Conservation (phyloP, 441 rosid genomes). For the Aleurites moluccanus region DNA sequence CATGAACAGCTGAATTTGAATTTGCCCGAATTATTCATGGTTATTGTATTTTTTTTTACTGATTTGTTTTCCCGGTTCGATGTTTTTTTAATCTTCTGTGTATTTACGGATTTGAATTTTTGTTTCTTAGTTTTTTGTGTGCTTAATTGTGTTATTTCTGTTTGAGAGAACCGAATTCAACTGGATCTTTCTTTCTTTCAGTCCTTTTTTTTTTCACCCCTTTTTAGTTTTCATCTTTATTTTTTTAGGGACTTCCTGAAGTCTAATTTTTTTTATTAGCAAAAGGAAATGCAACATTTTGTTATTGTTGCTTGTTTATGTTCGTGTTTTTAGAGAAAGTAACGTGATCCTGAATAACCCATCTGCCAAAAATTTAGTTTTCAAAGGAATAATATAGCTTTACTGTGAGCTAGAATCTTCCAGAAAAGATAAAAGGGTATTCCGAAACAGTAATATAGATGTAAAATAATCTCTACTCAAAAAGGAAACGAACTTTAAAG, state of each 20-base stretch:
- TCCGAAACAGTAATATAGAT: neutral
- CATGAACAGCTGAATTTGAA: neutral
- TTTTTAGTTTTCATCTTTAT: neutral
- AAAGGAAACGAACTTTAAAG: neutral
- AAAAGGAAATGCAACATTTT: neutral
- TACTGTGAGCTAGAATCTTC: neutral
- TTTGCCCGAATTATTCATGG: neutral
- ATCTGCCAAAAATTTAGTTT: neutral
- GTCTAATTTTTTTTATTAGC: neutral
- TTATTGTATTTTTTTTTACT: neutral
- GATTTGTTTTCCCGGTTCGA: neutral
- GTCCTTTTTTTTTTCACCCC: neutral
- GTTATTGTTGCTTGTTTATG: neutral
- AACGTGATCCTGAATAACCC: neutral
- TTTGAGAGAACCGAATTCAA: neutral
- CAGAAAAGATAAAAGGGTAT: neutral
- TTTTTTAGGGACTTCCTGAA: neutral
- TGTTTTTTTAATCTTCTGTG: too few relatives aligned
- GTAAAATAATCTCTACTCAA: neutral
- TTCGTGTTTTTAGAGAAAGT: neutral
- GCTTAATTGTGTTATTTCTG: neutral
- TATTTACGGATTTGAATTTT: neutral
- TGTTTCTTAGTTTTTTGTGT: neutral
- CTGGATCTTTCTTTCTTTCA: slow-evolving; percentile 4
- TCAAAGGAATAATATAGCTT: neutral